phyloP scores from a whole-genome alignment of 148 eudicot genomes.

The Mesembryanthemum crystallinum region DNA sequence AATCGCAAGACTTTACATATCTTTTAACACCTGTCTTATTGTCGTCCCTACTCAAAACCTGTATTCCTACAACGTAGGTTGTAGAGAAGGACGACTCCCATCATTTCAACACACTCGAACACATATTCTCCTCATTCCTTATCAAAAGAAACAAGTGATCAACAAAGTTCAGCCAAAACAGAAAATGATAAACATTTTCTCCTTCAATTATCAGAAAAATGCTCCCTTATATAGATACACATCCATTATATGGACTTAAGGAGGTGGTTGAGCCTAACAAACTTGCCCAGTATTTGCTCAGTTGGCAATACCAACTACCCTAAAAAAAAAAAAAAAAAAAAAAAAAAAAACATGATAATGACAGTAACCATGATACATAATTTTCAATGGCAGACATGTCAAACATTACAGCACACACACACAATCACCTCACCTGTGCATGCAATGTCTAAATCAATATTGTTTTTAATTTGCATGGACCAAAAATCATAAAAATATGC shows the following conservation, averaged over 20 bases:
- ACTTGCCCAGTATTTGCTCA: slow-evolving; percentile 6
- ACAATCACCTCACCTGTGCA: neutral
- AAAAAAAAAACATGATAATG: neutral
- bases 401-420: neutral
- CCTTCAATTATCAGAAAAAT: too few species aligned
- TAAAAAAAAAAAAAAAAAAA: slow-evolving; percentile 6
- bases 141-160: too few species aligned
- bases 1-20: too few species aligned
- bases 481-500: neutral
- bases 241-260: neutral
- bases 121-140: too few species aligned
- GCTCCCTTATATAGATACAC: neutral
- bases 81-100: too few species aligned
- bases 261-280: slow-evolving; percentile 18
- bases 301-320: slow-evolving; percentile 24
- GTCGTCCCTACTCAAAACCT: too few species aligned
- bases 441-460: neutral
- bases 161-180: too few species aligned
- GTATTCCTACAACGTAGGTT: too few species aligned
- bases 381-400: neutral
- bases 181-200: too few species aligned
- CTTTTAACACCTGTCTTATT: too few species aligned
- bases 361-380: neutral
- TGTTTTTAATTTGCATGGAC: neutral
- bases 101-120: too few species aligned